A percentile compares a stretch with the other conserved stretches of the same genome.
phyloP scores from a whole-genome alignment of 2,329 filamentous ascomycete species.

The Xylariaceae sp. region DNA sequence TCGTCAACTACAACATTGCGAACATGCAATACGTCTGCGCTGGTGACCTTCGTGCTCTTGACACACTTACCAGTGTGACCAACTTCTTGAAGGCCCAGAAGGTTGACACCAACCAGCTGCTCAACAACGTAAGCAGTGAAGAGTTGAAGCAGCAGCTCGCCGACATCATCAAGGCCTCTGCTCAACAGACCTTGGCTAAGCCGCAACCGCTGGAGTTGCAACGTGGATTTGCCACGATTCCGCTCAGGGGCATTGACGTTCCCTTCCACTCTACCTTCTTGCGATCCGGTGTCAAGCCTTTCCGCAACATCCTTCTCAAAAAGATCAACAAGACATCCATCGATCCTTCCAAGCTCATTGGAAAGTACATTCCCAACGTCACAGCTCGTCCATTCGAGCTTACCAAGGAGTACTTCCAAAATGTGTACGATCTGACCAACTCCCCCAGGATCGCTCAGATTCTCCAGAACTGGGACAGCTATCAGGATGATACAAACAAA shows the following conservation, averaged over 20 bases:
- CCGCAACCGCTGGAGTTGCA: slow-evolving; percentile 82
- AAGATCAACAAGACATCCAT: slow-evolving; percentile 99
- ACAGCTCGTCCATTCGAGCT: slow-evolving; percentile 93
- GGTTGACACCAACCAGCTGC: slow-evolving; percentile 92
- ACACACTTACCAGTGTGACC: slow-evolving; percentile 71
- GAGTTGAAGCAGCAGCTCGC: slow-evolving; percentile 86
- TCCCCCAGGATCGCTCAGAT: slow-evolving; percentile 70
- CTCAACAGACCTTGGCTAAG: slow-evolving; percentile 82
- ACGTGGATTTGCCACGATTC: slow-evolving; percentile 94
- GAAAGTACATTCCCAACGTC: slow-evolving; percentile 99
- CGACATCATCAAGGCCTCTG: slow-evolving; percentile 85
- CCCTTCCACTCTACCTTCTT: slow-evolving; percentile 99
- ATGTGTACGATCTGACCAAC: slow-evolving; percentile 93
- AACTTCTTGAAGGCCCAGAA: slow-evolving; percentile 97
- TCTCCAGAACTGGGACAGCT: slow-evolving; percentile 81
- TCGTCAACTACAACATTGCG: slow-evolving; percentile 91
- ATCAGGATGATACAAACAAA: slow-evolving; percentile 47
- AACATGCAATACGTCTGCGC: slow-evolving; percentile 73
- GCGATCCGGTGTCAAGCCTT: slow-evolving; percentile 96
- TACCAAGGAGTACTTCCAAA: slow-evolving; percentile 98
- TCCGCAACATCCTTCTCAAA: slow-evolving; percentile 97
- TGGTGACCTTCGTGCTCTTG: slow-evolving; percentile 64
- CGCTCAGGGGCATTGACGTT: slow-evolving; percentile 94
- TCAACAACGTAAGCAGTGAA: slow-evolving; percentile 78
- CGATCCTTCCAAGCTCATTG: slow-evolving; percentile 91